phyloP scores from a whole-genome alignment of 2,329 filamentous ascomycete genomes.

The Apiospora marii region DNA sequence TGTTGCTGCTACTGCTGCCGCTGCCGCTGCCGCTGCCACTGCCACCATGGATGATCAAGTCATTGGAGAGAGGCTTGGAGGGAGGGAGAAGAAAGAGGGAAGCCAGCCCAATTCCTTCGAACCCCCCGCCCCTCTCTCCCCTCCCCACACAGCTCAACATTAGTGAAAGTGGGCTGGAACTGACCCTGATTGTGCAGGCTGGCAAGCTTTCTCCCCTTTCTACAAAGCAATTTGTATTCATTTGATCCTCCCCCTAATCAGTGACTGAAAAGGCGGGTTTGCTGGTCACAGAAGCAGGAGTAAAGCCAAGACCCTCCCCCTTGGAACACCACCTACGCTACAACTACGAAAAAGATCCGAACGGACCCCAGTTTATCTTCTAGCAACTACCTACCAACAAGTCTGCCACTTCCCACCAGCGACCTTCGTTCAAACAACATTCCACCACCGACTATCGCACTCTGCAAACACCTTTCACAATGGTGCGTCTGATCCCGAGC shows the following conservation, averaged over 20 bases:
- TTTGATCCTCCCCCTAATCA: slow-evolving; percentile 17
- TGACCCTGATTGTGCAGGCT: slow-evolving; percentile 8
- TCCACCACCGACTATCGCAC: slow-evolving; percentile 10
- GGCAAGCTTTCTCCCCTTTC: slow-evolving; percentile 24
- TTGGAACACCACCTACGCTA: slow-evolving; percentile 7
- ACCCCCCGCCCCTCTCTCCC: slow-evolving; percentile 24
- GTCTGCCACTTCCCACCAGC: slow-evolving; percentile 11
- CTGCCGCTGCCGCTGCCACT: not conserved
- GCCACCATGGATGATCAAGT: slow-evolving; percentile 1
- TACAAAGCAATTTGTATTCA: slow-evolving; percentile 11
- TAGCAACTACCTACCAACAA: slow-evolving; percentile 20
- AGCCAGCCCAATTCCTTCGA: not conserved
- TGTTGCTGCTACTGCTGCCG: no score
- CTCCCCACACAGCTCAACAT: slow-evolving; percentile 25
- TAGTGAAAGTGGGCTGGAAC: slow-evolving; percentile 21
- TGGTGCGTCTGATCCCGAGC: slow-evolving; percentile 24
- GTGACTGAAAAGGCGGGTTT: slow-evolving; percentile 21
- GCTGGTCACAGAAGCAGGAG: slow-evolving; percentile 12
- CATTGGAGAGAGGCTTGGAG: not conserved
- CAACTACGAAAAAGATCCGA: slow-evolving; percentile 22
- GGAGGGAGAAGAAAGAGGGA: slow-evolving; percentile 9
- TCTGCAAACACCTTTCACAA: slow-evolving; percentile 24
- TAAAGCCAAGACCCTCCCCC: slow-evolving; percentile 6
- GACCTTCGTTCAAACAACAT: slow-evolving; percentile 14
- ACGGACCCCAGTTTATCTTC: slow-evolving; percentile 21